Percentiles rank a stretch among this genome's conserved stretches.
These are phyloP conservation scores for Teratosphaeria destructans DNA, from an alignment of 2,329 filamentous ascomycete species.

Conservation along the genomic window DNA sequence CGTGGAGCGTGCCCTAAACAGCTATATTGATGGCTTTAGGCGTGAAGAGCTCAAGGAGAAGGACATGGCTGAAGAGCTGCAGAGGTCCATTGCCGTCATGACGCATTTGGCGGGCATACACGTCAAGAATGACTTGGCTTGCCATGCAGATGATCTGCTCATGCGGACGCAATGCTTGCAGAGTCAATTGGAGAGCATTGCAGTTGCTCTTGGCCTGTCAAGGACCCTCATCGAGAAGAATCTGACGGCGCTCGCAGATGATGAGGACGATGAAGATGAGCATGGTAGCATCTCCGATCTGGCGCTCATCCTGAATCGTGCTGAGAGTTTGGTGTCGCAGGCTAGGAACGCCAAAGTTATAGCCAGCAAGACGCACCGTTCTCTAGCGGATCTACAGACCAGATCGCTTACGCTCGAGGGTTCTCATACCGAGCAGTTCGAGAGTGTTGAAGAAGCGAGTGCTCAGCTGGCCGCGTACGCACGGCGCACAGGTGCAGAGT, in stretches of 20 bases:
- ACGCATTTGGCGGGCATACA: conserved; percentile 77
- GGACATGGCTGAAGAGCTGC: conserved; percentile 69
- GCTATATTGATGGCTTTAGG: conserved; percentile 75
- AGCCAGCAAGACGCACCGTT: conserved; percentile 64
- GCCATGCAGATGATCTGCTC: conserved; percentile 67
- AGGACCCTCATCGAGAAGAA: conserved; percentile 58
- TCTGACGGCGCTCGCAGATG: conserved; percentile 38
- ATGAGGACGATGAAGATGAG: conserved; percentile 46
- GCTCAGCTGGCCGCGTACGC: conserved; percentile 56
- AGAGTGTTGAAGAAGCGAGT: conserved; percentile 55
- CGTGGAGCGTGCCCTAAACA: conserved; percentile 78
- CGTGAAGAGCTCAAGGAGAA: conserved; percentile 78
- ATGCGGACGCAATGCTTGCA: conserved; percentile 70
- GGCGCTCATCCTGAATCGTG: conserved; percentile 56
- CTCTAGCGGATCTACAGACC: conserved; percentile 65
- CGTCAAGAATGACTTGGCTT: conserved; percentile 57
- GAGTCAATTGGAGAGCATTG: conserved; percentile 69
- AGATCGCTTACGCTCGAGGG: conserved; percentile 63
- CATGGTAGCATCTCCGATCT: conserved; percentile 43
- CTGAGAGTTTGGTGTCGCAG: conserved; percentile 62
- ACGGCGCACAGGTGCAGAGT: conserved; percentile 54
- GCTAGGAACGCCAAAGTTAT: conserved; percentile 77
- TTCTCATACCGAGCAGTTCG: conserved; percentile 59
- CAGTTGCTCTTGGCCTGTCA: conserved; percentile 53
- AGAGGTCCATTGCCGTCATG: conserved; percentile 73